These are phyloP conservation scores for Vitis rupestris DNA, from an alignment of 164 flowering plant genomes.

Conservation along the genomic window DNA sequence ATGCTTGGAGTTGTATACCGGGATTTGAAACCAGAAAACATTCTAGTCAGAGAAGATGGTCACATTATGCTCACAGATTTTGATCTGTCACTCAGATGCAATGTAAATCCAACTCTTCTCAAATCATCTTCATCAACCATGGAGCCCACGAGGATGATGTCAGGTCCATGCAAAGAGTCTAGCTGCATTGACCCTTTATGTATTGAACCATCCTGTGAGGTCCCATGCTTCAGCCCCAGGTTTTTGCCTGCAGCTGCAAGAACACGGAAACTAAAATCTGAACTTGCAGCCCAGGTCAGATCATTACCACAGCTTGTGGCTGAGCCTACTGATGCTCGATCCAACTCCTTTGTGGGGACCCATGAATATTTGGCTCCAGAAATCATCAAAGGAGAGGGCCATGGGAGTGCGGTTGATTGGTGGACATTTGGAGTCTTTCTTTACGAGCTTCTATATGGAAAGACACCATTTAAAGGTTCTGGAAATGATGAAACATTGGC, in stretches of 20 bases:
- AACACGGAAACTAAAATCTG: slow-evolving; percentile 31
- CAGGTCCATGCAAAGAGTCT: slow-evolving; percentile 54
- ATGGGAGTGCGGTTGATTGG: slow-evolving; percentile 63
- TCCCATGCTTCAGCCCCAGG: slow-evolving; percentile 54
- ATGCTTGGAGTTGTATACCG: slow-evolving; percentile 85
- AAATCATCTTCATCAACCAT: slow-evolving; percentile 27
- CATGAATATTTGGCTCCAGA: slow-evolving; percentile 55
- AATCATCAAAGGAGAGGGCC: slow-evolving; percentile 60
- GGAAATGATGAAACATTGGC: slow-evolving; percentile 63
- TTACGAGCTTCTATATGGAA: slow-evolving; percentile 49
- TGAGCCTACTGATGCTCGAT: slow-evolving; percentile 53
- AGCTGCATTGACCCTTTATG: slow-evolving; percentile 66
- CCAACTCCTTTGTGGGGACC: slow-evolving; percentile 56
- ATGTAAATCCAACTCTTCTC: slow-evolving; percentile 61
- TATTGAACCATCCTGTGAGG: slow-evolving; percentile 52
- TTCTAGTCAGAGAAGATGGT: slow-evolving; percentile 82
- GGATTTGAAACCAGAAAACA: slow-evolving; percentile 92
- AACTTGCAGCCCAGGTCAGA: slow-evolving; percentile 23
- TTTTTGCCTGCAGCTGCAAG: slow-evolving; percentile 34
- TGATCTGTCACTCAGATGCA: slow-evolving; percentile 70
- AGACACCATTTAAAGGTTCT: slow-evolving; percentile 57
- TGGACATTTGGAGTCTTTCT: slow-evolving; percentile 59
- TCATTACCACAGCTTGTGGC: slow-evolving; percentile 55
- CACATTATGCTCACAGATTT: slow-evolving; percentile 95
- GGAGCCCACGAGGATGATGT: slow-evolving; percentile 30